These are phyloP conservation scores for Penicillium expansum DNA, from an alignment of 2,329 filamentous ascomycete species.

Conservation along the genomic window DNA sequence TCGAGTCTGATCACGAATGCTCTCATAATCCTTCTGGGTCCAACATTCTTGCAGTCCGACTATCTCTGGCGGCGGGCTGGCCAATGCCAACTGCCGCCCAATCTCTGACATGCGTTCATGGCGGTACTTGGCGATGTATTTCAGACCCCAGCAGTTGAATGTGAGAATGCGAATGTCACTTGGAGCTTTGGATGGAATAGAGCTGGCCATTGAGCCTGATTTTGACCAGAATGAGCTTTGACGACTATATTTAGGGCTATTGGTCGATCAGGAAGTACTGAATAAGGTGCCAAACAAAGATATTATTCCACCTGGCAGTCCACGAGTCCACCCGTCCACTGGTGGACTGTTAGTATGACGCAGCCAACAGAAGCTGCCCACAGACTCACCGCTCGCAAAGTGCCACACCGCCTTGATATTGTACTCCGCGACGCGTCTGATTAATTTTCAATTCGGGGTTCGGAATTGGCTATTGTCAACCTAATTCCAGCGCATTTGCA, in stretches of 20 bases:
- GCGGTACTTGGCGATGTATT: slow-evolving; percentile 76
- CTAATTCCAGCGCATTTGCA: slow-evolving; percentile 6
- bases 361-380: background rate
- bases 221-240: background rate
- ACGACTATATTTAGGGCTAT: background rate
- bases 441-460: background rate
- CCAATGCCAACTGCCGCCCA: slow-evolving; percentile 70
- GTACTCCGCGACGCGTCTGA: background rate
- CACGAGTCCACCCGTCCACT: background rate
- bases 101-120: slow-evolving; percentile 78
- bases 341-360: background rate
- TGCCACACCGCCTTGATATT: slow-evolving; percentile 1
- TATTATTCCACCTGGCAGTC: background rate
- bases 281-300: background rate
- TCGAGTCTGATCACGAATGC: slow-evolving; percentile 70
- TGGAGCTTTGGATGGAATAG: slow-evolving; percentile 37
- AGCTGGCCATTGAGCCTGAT: slow-evolving; percentile 16
- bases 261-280: background rate
- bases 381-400: background rate
- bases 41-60: slow-evolving; percentile 96
- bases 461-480: background rate
- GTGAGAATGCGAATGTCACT: slow-evolving; percentile 74
- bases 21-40: slow-evolving; percentile 78
- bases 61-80: slow-evolving; percentile 70
- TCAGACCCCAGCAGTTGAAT: slow-evolving; percentile 96